These are phyloP conservation scores for Rutstroemia sp. DNA, from an alignment of 2,329 filamentous ascomycete species.

Conservation along the genomic window DNA sequence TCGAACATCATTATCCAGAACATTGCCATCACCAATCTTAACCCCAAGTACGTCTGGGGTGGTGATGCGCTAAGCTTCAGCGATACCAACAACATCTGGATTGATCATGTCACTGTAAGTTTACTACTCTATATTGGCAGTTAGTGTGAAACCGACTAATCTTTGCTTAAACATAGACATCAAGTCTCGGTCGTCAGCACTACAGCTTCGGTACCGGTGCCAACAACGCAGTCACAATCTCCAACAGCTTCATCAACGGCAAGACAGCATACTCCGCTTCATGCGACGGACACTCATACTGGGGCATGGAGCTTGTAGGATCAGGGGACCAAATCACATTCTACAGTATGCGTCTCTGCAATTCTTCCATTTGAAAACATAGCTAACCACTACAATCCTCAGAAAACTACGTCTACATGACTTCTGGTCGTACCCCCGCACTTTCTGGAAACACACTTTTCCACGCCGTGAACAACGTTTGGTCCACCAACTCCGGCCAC, in stretches of 20 bases:
- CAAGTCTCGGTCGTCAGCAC: constrained; percentile 37
- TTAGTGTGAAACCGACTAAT: no score
- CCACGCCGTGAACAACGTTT: neutral
- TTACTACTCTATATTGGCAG: no score
- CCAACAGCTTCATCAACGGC: constrained; percentile 29
- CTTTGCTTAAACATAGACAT: constrained; percentile 16
- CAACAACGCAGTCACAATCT: constrained; percentile 35
- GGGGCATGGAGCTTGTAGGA: constrained; percentile 27
- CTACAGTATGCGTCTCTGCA: constrained; percentile 11
- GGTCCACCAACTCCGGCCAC: neutral
- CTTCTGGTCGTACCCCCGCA: constrained; percentile 37
- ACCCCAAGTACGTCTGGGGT: constrained; percentile 52
- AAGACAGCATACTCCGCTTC: neutral
- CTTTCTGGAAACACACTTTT: constrained; percentile 26
- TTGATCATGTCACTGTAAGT: constrained; percentile 17
- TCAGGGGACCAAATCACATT: constrained; percentile 36
- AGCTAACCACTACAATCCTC: no score
- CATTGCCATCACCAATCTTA: constrained; percentile 47
- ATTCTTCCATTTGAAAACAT: no score
- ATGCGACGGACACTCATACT: neutral
- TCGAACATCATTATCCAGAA: constrained; percentile 28
- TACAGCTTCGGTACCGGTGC: constrained; percentile 30
- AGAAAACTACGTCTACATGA: constrained; percentile 38
- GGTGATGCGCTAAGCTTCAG: constrained; percentile 50
- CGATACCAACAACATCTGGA: constrained; percentile 34